Evolutionary conservation across 805 yeast genomes (phyloP), one percentile per base, ranked within the genome.

Genomic region (Zygotorulaspora danielsina): DNA sequence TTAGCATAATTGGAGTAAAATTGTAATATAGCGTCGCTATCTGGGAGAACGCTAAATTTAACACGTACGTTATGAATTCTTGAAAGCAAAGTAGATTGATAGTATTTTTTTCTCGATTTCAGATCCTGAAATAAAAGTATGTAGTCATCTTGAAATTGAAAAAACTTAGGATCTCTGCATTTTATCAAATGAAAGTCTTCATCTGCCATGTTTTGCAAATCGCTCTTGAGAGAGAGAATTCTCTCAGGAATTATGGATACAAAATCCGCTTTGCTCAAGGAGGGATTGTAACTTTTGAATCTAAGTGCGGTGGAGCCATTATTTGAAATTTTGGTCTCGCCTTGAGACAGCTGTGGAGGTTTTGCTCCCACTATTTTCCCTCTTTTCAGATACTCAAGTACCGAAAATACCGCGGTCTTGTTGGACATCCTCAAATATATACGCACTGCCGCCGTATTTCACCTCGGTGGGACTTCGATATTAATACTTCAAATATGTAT

Each of bases 121-220:
- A 33, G 35, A 26, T 49, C 38, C n/a, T 44, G 34, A 36, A 60
- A 60, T 10, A 50, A 16, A 11, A 60, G 43, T 11, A 44, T 42
- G 30, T 59, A 60, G 18, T 49, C 39, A 39, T 59, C 60, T 18
- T 43, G 46, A 34, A 60, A 60, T 37, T 55, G 57, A 36, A 60
- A 58, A 36, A 45, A 57, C 33, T 46, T 46, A 5, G 60, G 60
- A 30, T 60, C 61, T 34, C 63, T 49, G 8, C 40, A 40, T 32
- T 50, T 52, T 11, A 56, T 32, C 13, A 57, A 39, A 16, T 41
- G 39, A 18, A 54, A 51, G 6, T 33, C 29, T 12, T 17, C 38
- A 6, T 19, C 36, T 9, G 29, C 21, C 2, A 3, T 5, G 7
- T 34, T 17, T 7, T 30, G 15, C 2, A 19, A 18, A 18, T 21